Percentiles rank a stretch among this genome's conserved stretches.
phyloP scores from a whole-genome alignment of 139 green algal species.

The Coelastrella sp. region DNA sequence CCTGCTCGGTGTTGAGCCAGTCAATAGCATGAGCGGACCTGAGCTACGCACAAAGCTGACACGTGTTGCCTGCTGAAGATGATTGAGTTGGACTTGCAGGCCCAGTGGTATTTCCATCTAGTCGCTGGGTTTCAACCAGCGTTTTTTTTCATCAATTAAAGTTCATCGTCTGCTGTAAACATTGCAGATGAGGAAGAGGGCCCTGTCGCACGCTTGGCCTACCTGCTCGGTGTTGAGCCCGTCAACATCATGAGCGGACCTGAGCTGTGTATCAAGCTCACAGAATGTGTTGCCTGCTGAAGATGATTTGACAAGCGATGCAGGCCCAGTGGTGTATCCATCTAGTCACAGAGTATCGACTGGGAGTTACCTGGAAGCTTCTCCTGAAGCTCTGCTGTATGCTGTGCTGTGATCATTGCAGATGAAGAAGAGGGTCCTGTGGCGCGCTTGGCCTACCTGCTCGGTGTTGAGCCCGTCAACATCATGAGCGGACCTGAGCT shows the following conservation, averaged over 20 bases:
- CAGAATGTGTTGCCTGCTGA: too few relatives aligned
- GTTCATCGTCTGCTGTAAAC: too few relatives aligned
- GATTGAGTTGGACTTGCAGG: too few relatives aligned
- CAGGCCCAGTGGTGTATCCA: too few relatives aligned
- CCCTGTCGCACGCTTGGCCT: conserved; percentile 46
- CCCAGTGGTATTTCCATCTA: too few relatives aligned
- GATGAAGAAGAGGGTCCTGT: conserved; percentile 69
- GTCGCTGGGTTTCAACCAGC: too few relatives aligned
- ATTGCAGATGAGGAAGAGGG: conserved; percentile 67
- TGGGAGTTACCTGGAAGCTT: neutral
- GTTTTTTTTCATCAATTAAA: too few relatives aligned
- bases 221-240: conserved; percentile 86
- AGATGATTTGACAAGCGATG: too few relatives aligned
- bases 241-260: conserved; percentile 64
- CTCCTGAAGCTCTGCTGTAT: neutral
- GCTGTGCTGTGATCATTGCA: too few relatives aligned
- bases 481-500: conserved; percentile 80
- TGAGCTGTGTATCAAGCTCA: conserved; percentile 81
- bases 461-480: conserved; percentile 85
- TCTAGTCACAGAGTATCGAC: too few relatives aligned
- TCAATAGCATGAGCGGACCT: conserved; percentile 65
- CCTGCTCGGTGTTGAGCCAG: conserved; percentile 86
- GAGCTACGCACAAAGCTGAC: conserved; percentile 82
- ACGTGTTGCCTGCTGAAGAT: too few relatives aligned
- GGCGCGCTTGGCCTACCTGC: conserved; percentile 56